Evolutionary conservation across 2,329 filamentous ascomycete genomes (phyloP), one percentile per base, ranked within the genome.

Genomic region (Acrocalymma vagum): DNA sequence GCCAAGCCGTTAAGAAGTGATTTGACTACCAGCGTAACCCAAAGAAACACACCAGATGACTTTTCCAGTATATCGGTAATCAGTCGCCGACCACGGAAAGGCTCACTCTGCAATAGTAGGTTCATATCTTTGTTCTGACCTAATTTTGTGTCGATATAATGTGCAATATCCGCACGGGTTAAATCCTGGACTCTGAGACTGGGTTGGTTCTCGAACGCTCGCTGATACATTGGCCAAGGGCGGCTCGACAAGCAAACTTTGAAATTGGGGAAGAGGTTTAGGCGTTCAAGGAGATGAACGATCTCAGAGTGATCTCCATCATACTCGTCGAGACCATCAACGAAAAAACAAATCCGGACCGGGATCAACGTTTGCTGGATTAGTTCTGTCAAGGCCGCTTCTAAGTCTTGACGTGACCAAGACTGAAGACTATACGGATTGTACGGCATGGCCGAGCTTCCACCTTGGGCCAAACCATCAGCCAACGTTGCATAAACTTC

Each of bases 161-260:
- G 14, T 4, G 11, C 9, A 8, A 65, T 62, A 16, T 64, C 61
- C 11, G 37, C 13, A 6, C 23, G n/a, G 3, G 58, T 65, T 6
- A 62, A 32, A 7, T 52, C 47, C 29, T 65, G 45, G 18, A 65
- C 33, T 15, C 39, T 48, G 9, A 65, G 38, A 17, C 50, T 55
- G 3, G 60, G 55, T 8, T 49, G 37, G 4, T 32, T 30, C 16
- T 42, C 22, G 21, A 65, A 64, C 1, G 55, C 57, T 17, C 48
- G 34, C 29, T 59, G 48, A 20, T 64, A 65, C 2, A 53, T 47
- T 3, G 36, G n/a, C 62, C 60, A 64, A 8, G 59, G 59, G 7
- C 62, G 41, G n/a, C 59, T 63, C 3, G 59, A 52, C 0, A 62
- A 39, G 28, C 61, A 65, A 11, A 63, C 17, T 47, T 64, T 65